Evolutionary conservation across 495 filamentous ascomycete genomes (phyloP), one percentile per base, ranked within the genome.

Genomic region (Neurospora sublineolata): DNA sequence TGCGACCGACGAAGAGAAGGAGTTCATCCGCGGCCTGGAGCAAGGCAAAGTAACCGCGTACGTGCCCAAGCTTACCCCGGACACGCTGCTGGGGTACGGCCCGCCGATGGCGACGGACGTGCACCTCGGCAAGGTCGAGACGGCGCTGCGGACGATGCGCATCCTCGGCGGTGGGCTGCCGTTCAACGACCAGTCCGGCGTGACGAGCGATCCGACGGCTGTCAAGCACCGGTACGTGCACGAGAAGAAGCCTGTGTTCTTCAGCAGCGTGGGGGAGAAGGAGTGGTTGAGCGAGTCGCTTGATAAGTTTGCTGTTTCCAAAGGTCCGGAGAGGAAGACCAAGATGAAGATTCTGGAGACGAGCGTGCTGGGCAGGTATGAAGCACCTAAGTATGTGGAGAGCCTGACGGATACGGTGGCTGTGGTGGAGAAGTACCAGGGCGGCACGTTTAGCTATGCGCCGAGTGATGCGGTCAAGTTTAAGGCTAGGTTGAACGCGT

Each of bases 331-430:
- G 39, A 71, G 68, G 16, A 75, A 74, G 70, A 79, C 78, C 38
- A 83, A 79, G 77, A 72, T 75, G 40, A 77, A 76, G 6, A 77
- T 86, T 12, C 33, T 83, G 9, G 81, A 85, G 58, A 71, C 77
- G 60, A 76, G 77, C 37, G 68, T 86, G 69, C 75, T 77, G 27
- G 85, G 85, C 40, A 78, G 78, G 52, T 85, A 87, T 74, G 73
- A 78, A 23, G 20, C 38, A 0, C 74, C 80, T 1, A 68, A 74
- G 71, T 77, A 76, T 44, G 77, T 74, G 12, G 79, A 81, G 1
- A 33, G 27, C 1, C 37, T 75, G 12, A 67, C 23, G 3, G 81
- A 85, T 58, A 72, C 80, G 37, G 18, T 80, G 30, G 80, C 70
- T 0, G 74, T 75, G 42, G 68, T 86, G 42, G 72, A 70, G 33